Conservation (phyloP, 306 rosid species). For the Inga laurina region DNA sequence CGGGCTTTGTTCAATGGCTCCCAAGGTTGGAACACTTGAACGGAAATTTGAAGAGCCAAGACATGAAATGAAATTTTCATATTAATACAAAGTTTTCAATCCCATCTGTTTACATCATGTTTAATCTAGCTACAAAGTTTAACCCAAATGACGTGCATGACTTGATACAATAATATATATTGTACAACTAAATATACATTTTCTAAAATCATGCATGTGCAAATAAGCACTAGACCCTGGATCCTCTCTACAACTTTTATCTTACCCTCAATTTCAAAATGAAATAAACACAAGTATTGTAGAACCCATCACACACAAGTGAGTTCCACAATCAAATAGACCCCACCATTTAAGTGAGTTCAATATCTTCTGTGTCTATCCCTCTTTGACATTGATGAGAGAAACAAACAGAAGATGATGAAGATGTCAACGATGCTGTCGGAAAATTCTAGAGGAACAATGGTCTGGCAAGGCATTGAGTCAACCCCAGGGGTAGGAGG, state of each 20-base stretch:
- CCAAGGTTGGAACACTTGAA: background rate
- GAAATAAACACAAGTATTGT: background rate
- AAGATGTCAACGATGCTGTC: background rate
- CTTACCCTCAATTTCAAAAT: background rate
- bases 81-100: constrained; percentile 12
- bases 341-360: background rate
- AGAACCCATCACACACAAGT: background rate
- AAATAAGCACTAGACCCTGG: constrained; percentile 3
- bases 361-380: background rate
- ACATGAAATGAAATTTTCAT: background rate
- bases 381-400: background rate
- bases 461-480: constrained; percentile 28
- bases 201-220: background rate
- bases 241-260: background rate
- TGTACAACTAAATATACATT: background rate
- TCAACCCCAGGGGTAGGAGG: constrained; percentile 20
- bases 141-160: constrained; percentile 24
- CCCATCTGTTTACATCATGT: constrained; percentile 22
- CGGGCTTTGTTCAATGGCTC: background rate
- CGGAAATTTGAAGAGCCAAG: background rate
- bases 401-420: background rate
- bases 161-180: background rate
- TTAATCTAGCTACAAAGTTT: constrained; percentile 22
- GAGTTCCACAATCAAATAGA: background rate
- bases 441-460: constrained; percentile 8